Conservation (phyloP, 352 stramenopile species). For the Globisporangium sylvaticum region DNA sequence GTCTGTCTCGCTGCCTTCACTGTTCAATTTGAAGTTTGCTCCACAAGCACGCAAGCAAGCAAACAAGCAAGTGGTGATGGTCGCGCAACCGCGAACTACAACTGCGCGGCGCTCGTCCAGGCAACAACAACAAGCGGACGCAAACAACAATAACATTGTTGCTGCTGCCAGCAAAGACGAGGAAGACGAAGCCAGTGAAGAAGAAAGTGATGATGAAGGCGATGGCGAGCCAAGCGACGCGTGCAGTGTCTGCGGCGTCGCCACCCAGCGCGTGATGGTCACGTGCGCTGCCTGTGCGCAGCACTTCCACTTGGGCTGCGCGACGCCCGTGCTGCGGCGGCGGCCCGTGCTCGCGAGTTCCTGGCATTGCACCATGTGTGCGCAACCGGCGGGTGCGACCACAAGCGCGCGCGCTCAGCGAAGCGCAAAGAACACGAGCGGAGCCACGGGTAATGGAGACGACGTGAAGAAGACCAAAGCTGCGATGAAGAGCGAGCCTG, state of each 20-base stretch:
- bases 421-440: slow-evolving; percentile 5
- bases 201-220: slow-evolving; percentile 3
- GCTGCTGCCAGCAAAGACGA: not conserved
- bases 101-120: slow-evolving; percentile 7
- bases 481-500: not conserved
- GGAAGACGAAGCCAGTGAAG: slow-evolving; percentile 12
- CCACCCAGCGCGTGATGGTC: slow-evolving; percentile 41
- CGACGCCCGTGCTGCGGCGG: slow-evolving; percentile 43
- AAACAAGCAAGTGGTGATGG: not conserved
- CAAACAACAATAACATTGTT: slow-evolving; percentile 8
- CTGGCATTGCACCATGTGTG: slow-evolving; percentile 45
- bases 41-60: not conserved
- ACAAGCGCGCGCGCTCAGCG: not conserved
- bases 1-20: not conserved
- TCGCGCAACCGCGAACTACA: not conserved
- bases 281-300: slow-evolving; percentile 34
- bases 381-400: not conserved
- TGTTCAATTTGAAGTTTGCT: slow-evolving; percentile 15
- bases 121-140: not conserved
- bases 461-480: not conserved
- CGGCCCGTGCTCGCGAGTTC: slow-evolving; percentile 29
- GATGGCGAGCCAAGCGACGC: slow-evolving; percentile 12
- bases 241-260: slow-evolving; percentile 39
- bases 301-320: slow-evolving; percentile 54
- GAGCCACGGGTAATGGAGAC: not conserved